Base-by-base conservation (phyloP, 441 rosid species). In the Pelargonium myrrhifolium region DNA sequence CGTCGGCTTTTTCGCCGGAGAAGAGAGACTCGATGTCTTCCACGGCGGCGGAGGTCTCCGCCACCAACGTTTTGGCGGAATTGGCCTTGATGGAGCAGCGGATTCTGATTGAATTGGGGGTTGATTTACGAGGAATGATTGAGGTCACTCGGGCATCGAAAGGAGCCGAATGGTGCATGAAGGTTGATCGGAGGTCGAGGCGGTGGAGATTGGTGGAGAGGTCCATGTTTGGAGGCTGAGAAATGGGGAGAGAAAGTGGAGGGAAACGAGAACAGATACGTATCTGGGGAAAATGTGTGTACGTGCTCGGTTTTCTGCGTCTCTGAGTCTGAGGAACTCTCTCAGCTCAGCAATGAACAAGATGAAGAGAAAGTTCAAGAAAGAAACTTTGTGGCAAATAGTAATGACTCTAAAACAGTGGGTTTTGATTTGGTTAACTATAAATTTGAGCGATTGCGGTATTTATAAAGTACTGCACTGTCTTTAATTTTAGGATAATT, bases 11-110 rank as follows among this genome's bases (percentile, higher is more conserved):
- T 2, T 74, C 56, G 47, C 79, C 76, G 24, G 77, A 37, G 45
- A 90, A 88, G 74, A 90, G 82, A 8, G 97, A 88, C 58, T 92
- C 93, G 45, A 88, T 74, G 65, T 88, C 94, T 40, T 78, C 78
- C 73, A 67, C 68, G 3, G 75, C 60, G 47, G 81, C 76, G 24
- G 77, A 37, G 45, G 77, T 39, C 73, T 69, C 85, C 15, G 82
- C 77, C 4, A 84, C 75, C 10, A 86, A 58, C n/a, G 82, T 76
- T 37, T 86, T 89, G 42, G 81, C 81, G 65, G 59, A 53, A 53
- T 17, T 17, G 22, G 22, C 22, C 59, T 53, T 17, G 22, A 17
- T 17, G 22, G 59, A 53, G 59, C 59, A 15, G 21, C 59, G 59
- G 59, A 53, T 67, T 67, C 79, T 79, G 65, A 78, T 31, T 26